Evolutionary conservation across 768 basidiomycete species (phyloP).

Genomic region (Clitopilus hobsonii): DNA sequence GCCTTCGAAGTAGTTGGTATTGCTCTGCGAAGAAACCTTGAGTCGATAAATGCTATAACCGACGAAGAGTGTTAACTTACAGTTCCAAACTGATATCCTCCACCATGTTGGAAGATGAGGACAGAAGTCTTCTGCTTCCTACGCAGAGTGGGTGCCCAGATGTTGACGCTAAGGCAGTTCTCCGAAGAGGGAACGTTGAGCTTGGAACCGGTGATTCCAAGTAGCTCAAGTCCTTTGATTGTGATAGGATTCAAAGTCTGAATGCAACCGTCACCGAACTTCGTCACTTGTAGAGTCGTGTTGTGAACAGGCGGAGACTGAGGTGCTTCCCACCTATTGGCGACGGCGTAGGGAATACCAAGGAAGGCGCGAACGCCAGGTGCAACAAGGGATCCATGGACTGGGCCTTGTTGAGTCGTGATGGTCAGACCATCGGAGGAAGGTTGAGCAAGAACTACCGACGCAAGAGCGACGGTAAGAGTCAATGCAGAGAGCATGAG

Average conservation of each 20-base stretch:
- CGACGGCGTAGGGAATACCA: slow-evolving; percentile 25
- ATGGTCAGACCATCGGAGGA: slow-evolving; percentile 15
- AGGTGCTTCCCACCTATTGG: slow-evolving; percentile 23
- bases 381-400: slow-evolving; percentile 17
- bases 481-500: neutral
- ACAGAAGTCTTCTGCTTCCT: slow-evolving; percentile 26
- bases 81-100: slow-evolving; percentile 26
- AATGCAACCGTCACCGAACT: slow-evolving; percentile 21
- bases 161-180: slow-evolving; percentile 26
- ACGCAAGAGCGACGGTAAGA: neutral
- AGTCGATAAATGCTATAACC: neutral
- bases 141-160: slow-evolving; percentile 25
- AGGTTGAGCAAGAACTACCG: neutral
- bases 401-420: slow-evolving; percentile 20
- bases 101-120: slow-evolving; percentile 29
- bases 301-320: slow-evolving; percentile 11
- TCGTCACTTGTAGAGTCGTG: slow-evolving; percentile 15
- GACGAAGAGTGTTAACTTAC: slow-evolving; percentile 11
- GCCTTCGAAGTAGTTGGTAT: slow-evolving; percentile 18
- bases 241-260: slow-evolving; percentile 15
- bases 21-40: slow-evolving; percentile 14
- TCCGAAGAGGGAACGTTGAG: slow-evolving; percentile 22
- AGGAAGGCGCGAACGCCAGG: slow-evolving; percentile 25
- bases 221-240: slow-evolving; percentile 13
- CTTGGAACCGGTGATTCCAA: slow-evolving; percentile 15